A percentile compares a stretch with the other conserved stretches of the same genome.
phyloP scores from a whole-genome alignment of 352 stramenopile species.

The Elongisporangium prolatum region DNA sequence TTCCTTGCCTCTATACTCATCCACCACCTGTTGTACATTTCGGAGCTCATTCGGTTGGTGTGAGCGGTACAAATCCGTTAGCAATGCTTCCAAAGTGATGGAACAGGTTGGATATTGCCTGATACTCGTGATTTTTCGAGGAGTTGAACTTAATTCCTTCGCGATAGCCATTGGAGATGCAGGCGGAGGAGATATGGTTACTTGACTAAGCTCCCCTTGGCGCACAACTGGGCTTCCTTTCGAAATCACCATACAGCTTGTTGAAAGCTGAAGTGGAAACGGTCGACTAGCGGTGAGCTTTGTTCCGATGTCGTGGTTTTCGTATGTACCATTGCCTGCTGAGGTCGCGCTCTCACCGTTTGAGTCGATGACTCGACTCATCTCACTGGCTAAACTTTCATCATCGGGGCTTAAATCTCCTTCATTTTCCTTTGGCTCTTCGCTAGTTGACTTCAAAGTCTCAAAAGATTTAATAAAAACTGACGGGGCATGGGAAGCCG shows the following conservation, averaged over 20 bases:
- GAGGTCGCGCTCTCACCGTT: not conserved
- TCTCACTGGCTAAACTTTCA: not conserved
- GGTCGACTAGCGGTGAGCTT: not conserved
- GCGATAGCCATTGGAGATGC: not conserved
- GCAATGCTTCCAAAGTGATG: constrained; percentile 44
- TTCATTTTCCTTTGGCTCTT: not conserved
- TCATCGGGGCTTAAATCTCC: no score
- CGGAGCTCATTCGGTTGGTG: constrained; percentile 74
- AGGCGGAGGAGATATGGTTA: not conserved
- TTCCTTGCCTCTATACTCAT: constrained; percentile 61
- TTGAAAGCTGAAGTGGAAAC: not conserved
- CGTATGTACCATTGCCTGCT: not conserved
- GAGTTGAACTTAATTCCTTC: not conserved
- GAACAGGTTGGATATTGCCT: not conserved
- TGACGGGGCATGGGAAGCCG: not conserved
- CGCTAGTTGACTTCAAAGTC: not conserved
- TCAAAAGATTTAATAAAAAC: not conserved
- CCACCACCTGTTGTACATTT: constrained; percentile 50
- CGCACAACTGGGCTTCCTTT: constrained; percentile 7
- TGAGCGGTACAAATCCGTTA: constrained; percentile 68
- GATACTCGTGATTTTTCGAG: not conserved
- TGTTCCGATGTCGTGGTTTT: not conserved
- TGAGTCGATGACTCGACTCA: not conserved
- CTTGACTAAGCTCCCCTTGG: constrained; percentile 5
- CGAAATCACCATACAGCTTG: not conserved